phyloP scores from a whole-genome alignment of 1,284 basidiomycete species.

The Cystobasidium slooffiae region DNA sequence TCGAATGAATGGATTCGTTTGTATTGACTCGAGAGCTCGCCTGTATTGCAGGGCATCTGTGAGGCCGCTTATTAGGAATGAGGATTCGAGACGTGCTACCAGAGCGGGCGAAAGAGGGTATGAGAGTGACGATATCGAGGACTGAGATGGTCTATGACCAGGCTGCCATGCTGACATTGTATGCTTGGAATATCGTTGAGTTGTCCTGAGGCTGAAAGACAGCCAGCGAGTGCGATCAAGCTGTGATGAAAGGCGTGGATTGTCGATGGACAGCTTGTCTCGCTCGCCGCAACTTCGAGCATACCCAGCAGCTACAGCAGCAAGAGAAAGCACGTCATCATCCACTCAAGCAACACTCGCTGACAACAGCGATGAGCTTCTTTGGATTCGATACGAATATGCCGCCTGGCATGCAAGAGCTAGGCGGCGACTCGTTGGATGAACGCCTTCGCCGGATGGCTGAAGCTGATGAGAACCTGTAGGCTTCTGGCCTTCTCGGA shows the following conservation, averaged over 20 bases:
- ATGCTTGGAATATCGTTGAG: background rate
- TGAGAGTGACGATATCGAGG: slow-evolving; percentile 38
- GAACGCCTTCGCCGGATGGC: slow-evolving; percentile 25
- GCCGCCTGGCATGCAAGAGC: slow-evolving; percentile 7
- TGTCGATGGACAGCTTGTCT: too few species aligned
- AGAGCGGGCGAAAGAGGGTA: slow-evolving; percentile 32
- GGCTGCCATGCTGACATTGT: slow-evolving; percentile 32
- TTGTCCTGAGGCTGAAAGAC: background rate
- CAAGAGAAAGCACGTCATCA: background rate
- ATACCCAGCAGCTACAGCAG: background rate
- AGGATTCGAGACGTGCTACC: slow-evolving; percentile 22
- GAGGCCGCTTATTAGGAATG: slow-evolving; percentile 31
- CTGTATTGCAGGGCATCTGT: slow-evolving; percentile 35
- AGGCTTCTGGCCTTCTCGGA: background rate
- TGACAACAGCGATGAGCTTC: slow-evolving; percentile 31
- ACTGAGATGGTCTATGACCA: slow-evolving; percentile 35
- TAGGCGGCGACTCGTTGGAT: slow-evolving; percentile 33
- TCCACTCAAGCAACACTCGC: slow-evolving; percentile 22
- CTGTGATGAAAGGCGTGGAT: background rate
- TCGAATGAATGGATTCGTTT: slow-evolving; percentile 33
- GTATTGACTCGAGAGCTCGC: slow-evolving; percentile 28
- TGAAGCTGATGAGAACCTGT: slow-evolving; percentile 40
- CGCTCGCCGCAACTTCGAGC: background rate
- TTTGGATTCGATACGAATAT: slow-evolving; percentile 33
- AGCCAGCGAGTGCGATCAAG: background rate